Evolutionary conservation across 495 filamentous ascomycete species (phyloP), one percentile per base, ranked within the genome.

Genomic region (Daldinia decipiens): DNA sequence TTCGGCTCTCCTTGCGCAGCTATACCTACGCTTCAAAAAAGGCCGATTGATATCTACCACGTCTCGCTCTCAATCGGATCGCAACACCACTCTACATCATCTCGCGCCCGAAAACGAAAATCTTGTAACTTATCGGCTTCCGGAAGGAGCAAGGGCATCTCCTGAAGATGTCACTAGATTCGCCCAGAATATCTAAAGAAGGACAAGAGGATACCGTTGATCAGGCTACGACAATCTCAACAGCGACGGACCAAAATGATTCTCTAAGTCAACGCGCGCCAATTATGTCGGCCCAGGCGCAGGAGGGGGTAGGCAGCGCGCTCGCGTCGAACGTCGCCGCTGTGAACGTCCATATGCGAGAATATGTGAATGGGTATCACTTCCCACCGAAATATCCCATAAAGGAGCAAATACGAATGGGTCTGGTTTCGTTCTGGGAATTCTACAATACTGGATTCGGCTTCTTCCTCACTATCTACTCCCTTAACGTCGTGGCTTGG

Each of bases 401-500:
- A 82, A 61, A 78, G n/a, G 89, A 91, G 61, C 82, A 82, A 36
- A 80, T 89, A 1, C 83, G 82, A 31, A 79, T 83, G 13, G 86
- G 83, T 53, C 81, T 87, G 79, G 82, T 81, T 52, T 87, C 87
- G 70, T 86, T 88, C 67, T 82, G 87, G 77, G 70, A 80, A 15
- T 85, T 82, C 72, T 80, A 83, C 74, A 82, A 71, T 9, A 93
- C 92, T 0, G 90, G 90, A 0, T 78, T 88, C 70, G 92, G 93
- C 11, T 91, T 93, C 77, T 81, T 93, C 66, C 83, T 93, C 50
- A 90, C 87, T 2, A 77, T 96, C 45, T 96, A 97, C 80, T 89
- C 89, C 19, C 87, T 95, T 38, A 92, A 91, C 59, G 85, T 95
- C 2, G 83, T 96, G 5, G 93, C 92, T 8, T 97, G 93, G 93